Base-by-base conservation (phyloP, 805 yeast species). In the Yarrowia porcina region DNA sequence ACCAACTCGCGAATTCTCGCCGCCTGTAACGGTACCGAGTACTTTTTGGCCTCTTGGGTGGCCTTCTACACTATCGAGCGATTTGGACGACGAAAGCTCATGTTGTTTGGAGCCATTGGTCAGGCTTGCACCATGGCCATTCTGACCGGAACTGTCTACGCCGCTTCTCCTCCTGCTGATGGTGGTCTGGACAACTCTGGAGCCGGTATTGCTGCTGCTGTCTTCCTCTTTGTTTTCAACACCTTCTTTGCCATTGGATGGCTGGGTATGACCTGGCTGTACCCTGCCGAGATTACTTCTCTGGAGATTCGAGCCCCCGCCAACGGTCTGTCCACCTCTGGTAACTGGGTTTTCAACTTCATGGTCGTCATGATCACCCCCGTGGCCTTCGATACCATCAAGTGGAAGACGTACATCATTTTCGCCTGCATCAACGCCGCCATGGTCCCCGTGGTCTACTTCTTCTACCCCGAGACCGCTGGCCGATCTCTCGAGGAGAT, bases 11-110 rank as follows among this genome's bases (percentile, higher is more conserved):
- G 66, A 44, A 66, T 68, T 45, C 63, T 69, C 11, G 71, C 70
- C 12, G 69, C 70, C 18, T 66, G 66, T 44, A 67, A 68, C 45
- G 70, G 69, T 17, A 75, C 82, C 13, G 80, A 83, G 69, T 86
- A 87, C 60, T 91, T 89, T 73, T 71, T 88, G 57, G 78, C 82
- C 12, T 80, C 88, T 61, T 72, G 81, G 65, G 84, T 86, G 6
- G 84, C 86, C 1, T 79, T 64, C 63, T 67, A 38, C 36, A 65
- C 67, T 23, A 67, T 69, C 49, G 71, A 69, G 49, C 56, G 65
- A 28, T 63, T 86, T 32, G 97, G 97, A 61, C 82, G 98, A 69
- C 78, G 97, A 61, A 82, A 80, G 66, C 78, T 89, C 18, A 69
- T 85, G 67, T 74, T 84, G 56, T 70, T 77, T 64, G 99, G 98